Evolutionary conservation across 805 yeast genomes (phyloP), one percentile per base, ranked within the genome.

Genomic region (Candida maris): DNA sequence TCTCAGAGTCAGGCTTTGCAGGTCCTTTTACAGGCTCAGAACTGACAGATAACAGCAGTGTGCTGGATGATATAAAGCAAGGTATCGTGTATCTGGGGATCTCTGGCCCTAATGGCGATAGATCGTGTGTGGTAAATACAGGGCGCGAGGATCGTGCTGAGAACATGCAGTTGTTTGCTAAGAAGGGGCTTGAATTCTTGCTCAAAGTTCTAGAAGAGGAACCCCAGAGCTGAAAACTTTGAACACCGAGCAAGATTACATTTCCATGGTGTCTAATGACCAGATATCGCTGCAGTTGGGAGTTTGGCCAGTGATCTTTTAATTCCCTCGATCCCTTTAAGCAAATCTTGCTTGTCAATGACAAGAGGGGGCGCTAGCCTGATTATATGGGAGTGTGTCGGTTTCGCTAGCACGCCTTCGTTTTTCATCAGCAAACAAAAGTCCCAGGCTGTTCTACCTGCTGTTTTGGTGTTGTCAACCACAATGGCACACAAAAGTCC

Each of bases 311-410:
- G 71, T 13, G 85, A 70, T 48, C 69, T 53, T 60, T 71, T 71
- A 51, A 91, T 89, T 32, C 82, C 71, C 10, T 75, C 81, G 37
- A 88, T 81, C 55, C 96, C 97, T 64, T 75, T 80, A 47, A 77
- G 62, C 54, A 91, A 70, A 57, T 91, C 97, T 53, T 82, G 91
- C 58, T 88, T 81, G 21, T 89, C 75, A 48, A 91, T 91, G 27
- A 88, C 94, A 61, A 91, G 70, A 17, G 97, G 97, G 39, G 97
- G 97, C 8, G 97, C 96, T 60, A 91, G 71, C 70, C 97, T 82
- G 58, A 91, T 89, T 54, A 91, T 89, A 62, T 88, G 83, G 52
- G 88, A 95, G 61, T 91, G 97, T 2, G 97, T 89, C 48, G 97
- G 97, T 67, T 89, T 91, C 45, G 97, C 97, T 55, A 89, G 70